Base-by-base conservation (phyloP, 2,329 filamentous ascomycete species). In the Xylaria sp. region DNA sequence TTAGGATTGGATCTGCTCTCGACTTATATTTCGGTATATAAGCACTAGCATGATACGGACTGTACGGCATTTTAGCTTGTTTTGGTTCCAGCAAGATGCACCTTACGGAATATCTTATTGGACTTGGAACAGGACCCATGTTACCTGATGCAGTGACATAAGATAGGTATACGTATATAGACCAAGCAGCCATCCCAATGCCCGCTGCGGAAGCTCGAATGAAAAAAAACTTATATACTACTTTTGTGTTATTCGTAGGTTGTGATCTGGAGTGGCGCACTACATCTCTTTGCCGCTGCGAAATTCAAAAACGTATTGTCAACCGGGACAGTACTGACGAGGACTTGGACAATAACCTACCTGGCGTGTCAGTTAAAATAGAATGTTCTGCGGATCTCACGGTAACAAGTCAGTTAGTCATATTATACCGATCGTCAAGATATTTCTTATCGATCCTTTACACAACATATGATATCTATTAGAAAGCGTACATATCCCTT, bases 21-120 rank as follows among this genome's bases (percentile, higher is more conserved):
- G 32, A 48, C 37, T 66, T 65, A 48, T 68, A 57, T 37, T 50
- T 16, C 60, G 25, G 58, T 65, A 70, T 70, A 68, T 65, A 70
- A 54, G 37, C 59, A 47, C 42, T 42, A 32, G 68, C 21, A 69
- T 61, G 59, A 12, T 54, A 66, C 47, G 27, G 27, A 55, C 48
- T 63, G 55, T 48, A 62, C n/a, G 48, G 51, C 40, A 61, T 69
- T 58, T 53, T 60, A 63, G 18, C 63, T 63, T 32, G 50, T 51
- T n/a, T 60, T 47, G 54, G 25, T 29, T 32, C 35, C 18, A 3
- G 51, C 57, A 61, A 55, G 42, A 27, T 25, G 29, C n/a, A 16
- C 42, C 42, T n/a, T 65, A 21, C 5, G n/a, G 35, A 25, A 47
- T 58, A 6, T 65, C 42, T 61, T 58, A 40, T 55, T 65, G 44